These are phyloP conservation scores for Peronosclerospora sorghi DNA, from an alignment of 352 stramenopile species.

Conservation along the genomic window DNA sequence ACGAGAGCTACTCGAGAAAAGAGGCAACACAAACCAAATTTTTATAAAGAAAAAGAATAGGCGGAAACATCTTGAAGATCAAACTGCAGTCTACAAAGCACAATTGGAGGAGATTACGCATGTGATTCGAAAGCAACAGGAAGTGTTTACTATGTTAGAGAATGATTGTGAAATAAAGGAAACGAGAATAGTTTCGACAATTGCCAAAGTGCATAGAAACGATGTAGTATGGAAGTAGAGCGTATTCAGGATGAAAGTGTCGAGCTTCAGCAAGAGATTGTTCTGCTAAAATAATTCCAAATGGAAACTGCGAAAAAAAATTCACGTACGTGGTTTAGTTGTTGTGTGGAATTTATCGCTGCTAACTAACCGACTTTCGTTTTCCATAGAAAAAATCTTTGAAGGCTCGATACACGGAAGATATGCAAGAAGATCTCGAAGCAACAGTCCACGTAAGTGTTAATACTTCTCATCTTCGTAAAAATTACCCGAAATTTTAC, in stretches of 20 bases:
- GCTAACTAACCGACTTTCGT: no score
- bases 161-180: conserved; percentile 18
- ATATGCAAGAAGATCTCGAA: conserved; percentile 41
- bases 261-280: conserved; percentile 48
- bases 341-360: no score
- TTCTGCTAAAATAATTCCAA: conserved; percentile 37
- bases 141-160: conserved; percentile 35
- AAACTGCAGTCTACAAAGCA: conserved; percentile 22
- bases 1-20: conserved; percentile 19
- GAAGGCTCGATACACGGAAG: conserved; percentile 56
- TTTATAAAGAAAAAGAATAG: conserved; percentile 16
- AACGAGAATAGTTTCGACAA: conserved; percentile 11
- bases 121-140: conserved; percentile 41
- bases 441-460: conserved; percentile 43
- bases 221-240: conserved; percentile 24
- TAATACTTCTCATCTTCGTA: not conserved
- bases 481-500: not conserved
- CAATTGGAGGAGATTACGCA: conserved; percentile 34
- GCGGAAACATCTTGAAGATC: conserved; percentile 19
- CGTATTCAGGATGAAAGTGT: conserved; percentile 32
- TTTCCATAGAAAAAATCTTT: conserved; percentile 31
- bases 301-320: conserved; percentile 36
- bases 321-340: conserved; percentile 19
- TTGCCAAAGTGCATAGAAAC: conserved; percentile 24
- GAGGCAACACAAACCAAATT: conserved; percentile 21